These are phyloP conservation scores for Myriosclerotinia scirpicola DNA, from an alignment of 2,329 filamentous ascomycete species.

Conservation along the genomic window DNA sequence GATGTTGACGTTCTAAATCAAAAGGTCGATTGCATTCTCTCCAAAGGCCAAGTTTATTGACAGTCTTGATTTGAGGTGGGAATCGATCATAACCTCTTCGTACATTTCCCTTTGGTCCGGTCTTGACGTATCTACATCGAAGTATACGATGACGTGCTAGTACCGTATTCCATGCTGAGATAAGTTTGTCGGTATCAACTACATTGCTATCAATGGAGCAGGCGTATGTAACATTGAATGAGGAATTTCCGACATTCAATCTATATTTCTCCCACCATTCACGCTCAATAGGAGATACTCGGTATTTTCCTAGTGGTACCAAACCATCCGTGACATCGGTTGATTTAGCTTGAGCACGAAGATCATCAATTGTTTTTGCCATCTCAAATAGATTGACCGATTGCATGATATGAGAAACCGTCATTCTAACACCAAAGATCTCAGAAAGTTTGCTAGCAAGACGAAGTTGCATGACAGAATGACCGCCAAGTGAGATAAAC, in stretches of 20 bases:
- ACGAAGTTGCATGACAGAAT: constrained; percentile 37
- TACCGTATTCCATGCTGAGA: constrained; percentile 33
- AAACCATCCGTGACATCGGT: not conserved
- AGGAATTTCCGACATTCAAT: constrained; percentile 25
- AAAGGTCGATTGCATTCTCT: constrained; percentile 35
- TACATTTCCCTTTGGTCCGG: not conserved
- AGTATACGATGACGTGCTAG: constrained; percentile 24
- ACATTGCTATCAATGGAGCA: constrained; percentile 12
- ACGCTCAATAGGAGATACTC: constrained; percentile 23
- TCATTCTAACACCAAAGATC: constrained; percentile 25
- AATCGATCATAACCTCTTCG: constrained; percentile 14
- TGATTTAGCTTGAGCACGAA: not conserved
- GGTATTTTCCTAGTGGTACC: constrained; percentile 7
- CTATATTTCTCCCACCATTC: constrained; percentile 24
- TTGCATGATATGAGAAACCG: constrained; percentile 31
- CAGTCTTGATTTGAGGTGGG: constrained; percentile 20
- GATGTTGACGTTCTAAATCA: constrained; percentile 30
- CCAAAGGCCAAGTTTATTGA: constrained; percentile 23
- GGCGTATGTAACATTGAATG: constrained; percentile 38
- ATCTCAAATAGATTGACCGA: constrained; percentile 14
- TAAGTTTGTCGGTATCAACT: constrained; percentile 30
- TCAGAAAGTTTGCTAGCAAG: constrained; percentile 27
- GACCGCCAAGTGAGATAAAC: constrained; percentile 38
- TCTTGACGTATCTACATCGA: constrained; percentile 22
- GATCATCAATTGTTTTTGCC: constrained; percentile 10